These are phyloP conservation scores for Atalantia buxifolia DNA, from an alignment of 345 rosid genomes.

Conservation along the genomic window DNA sequence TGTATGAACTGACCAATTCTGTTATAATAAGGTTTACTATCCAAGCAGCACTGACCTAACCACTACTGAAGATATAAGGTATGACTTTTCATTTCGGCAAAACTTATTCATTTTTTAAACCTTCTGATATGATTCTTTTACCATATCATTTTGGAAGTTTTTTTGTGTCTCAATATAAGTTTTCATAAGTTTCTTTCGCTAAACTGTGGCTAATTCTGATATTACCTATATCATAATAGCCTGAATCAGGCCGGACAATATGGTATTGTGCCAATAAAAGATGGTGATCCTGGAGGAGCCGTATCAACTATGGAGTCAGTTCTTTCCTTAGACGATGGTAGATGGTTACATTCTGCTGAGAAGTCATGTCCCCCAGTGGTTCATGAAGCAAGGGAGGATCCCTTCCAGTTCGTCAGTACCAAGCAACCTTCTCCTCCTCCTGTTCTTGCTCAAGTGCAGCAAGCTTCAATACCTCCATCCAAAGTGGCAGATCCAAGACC, in stretches of 20 bases:
- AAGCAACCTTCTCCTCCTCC: constrained; percentile 95
- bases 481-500: constrained; percentile 99
- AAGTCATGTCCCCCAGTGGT: constrained; percentile 38
- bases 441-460: constrained; percentile 82
- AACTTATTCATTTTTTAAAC: not conserved
- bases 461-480: constrained; percentile 76
- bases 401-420: constrained; percentile 68
- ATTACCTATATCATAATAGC: constrained; percentile 35
- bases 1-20: constrained; percentile 17
- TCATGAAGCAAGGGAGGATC: constrained; percentile 67
- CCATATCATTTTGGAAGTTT: not conserved
- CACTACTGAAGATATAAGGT: constrained; percentile 52
- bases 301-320: constrained; percentile 68
- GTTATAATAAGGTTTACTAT: constrained; percentile 64
- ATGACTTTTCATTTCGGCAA: constrained; percentile 8
- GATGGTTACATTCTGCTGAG: constrained; percentile 61
- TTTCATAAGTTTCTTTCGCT: not conserved
- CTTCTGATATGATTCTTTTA: constrained; percentile 4
- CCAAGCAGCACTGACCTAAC: constrained; percentile 61
- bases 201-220: constrained; percentile 16
- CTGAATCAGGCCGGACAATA: constrained; percentile 41
- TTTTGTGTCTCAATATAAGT: not conserved
- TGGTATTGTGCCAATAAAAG: constrained; percentile 37
- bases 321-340: constrained; percentile 91
- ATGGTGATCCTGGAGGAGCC: constrained; percentile 39